Evolutionary conservation across 2,329 filamentous ascomycete genomes (phyloP), one percentile per base, ranked within the genome.

Genomic region (Penicillium hesseltinei): DNA sequence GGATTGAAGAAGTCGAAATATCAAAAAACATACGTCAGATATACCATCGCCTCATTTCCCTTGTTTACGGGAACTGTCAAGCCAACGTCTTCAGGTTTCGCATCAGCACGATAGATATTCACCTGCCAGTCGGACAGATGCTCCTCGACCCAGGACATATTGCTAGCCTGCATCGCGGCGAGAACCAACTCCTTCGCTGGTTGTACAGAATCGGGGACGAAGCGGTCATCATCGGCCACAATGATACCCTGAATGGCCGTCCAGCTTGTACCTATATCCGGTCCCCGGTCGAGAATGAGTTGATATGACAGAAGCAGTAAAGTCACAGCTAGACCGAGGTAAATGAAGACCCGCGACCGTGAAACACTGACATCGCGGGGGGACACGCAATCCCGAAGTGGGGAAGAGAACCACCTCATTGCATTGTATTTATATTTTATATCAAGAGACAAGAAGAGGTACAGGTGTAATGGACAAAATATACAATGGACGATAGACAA

Each of bases 11-110:
- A 21, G 19, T 43, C 3, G 8, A 11, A 1, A 29, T 19, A 11
- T 44, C 17, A 35, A 29, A 29, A n/a, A 15, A 56, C 59, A 13
- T 67, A 80, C 75, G 77, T 80, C 51, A 81, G 60, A 61, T 80
- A 81, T 1, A 77, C 78, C 78, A 81, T 81, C 21, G 74, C 76
- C 62, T 81, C 79, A 39, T 78, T 70, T 0, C 79, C 79, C 63
- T 80, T 80, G 62, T 81, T 81, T 47, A 68, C 69, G 1, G 78
- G 78, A 11, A 81, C 76, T 0, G 70, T 77, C 23, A 79, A 65
- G 0, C 17, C 50, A 27, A 62, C 54, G 5, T 76, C 75, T 40
- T 61, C 52, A 1, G 62, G 35, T n/a, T 57, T 33, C 27, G 77
- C 72, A 56, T 81, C 76, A 2, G 78, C 77, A 5, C 70, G 67